Evolutionary conservation across 2,329 filamentous ascomycete species (phyloP), one percentile per base, ranked within the genome.

Genomic region (Hymenoscyphus occultus): DNA sequence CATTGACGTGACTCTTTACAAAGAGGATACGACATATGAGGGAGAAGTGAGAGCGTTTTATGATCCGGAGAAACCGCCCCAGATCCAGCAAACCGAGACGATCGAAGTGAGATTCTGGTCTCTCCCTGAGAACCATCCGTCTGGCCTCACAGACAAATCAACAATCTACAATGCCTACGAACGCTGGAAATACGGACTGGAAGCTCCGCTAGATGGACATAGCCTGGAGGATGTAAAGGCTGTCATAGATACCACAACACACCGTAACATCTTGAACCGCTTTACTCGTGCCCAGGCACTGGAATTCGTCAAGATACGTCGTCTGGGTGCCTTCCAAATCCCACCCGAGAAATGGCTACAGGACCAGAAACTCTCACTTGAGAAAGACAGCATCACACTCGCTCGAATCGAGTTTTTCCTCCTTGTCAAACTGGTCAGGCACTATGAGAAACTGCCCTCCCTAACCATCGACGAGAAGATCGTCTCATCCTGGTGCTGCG

Each of bases 181-280:
- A 51, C 48, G 48, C n/a, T 51, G 48, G 48, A 51, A 51, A 51
- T 51, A 51, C 48, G 48, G 48, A 12, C 22, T 51, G 48, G 48
- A 28, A 10, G 19, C 22, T 10, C 19, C 48, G 4, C n/a, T 22
- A 22, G 19, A 51, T 12, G n/a, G 22, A 10, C 22, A 51, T 22
- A 22, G 5, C 14, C 14, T 6, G n/a, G 13, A 5, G 13, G 40
- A 51, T 19, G 7, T 51, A 2, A 1, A 13, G 4, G 22, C 7
- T 1, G n/a, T 51, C 6, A 12, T 9, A 9, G 19, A 51, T 10
- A 22, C 13, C 5, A 51, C n/a, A 10, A 51, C n/a, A 12, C 7
- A 28, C 3, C n/a, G 9, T 1, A 28, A 22, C 48, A 22, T 51
- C 22, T 9, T 19, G 9, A 28, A 51, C 12, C 48, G 48, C 10